phyloP scores from a whole-genome alignment of 345 rosid species.

The Aethionema arabicum region DNA sequence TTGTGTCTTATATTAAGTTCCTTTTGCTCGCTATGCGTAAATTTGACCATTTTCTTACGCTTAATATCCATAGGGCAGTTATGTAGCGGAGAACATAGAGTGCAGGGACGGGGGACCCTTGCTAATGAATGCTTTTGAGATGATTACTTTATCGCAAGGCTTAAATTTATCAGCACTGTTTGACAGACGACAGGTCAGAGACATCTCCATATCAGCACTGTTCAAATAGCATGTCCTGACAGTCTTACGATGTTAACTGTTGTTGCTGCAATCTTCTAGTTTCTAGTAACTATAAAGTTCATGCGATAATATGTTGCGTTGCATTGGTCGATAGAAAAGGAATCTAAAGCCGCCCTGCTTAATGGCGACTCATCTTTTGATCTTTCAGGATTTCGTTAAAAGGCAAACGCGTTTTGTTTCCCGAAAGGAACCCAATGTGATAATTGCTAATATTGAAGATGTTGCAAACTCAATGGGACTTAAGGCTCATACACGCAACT shows the following conservation, averaged over 20 bases:
- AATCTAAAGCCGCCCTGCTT: not conserved
- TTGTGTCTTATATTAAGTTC: conserved; percentile 5
- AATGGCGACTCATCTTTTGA: conserved; percentile 13
- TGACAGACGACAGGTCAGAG: conserved; percentile 73
- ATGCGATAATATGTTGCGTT: conserved; percentile 13
- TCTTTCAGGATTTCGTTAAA: conserved; percentile 65
- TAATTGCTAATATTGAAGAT: conserved; percentile 65
- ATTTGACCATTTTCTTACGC: conserved; percentile 19
- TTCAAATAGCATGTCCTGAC: not conserved
- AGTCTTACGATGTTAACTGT: conserved; percentile 3
- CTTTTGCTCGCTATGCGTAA: conserved; percentile 5
- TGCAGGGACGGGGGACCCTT: conserved; percentile 56
- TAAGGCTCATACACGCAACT: conserved; percentile 66
- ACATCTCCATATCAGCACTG: conserved; percentile 4
- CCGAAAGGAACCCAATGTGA: conserved; percentile 58
- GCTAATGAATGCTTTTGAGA: conserved; percentile 95
- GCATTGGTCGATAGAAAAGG: conserved; percentile 12
- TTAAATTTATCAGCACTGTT: conserved; percentile 86
- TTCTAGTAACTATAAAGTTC: conserved; percentile 8
- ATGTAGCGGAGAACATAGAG: conserved; percentile 56
- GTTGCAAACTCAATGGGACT: conserved; percentile 66
- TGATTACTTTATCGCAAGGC: conserved; percentile 96
- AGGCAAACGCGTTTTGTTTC: conserved; percentile 90
- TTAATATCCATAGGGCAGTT: conserved; percentile 55
- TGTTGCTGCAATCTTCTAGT: not conserved